Conservation (phyloP, 768 basidiomycete species). For the Leccinum barrowsii region DNA sequence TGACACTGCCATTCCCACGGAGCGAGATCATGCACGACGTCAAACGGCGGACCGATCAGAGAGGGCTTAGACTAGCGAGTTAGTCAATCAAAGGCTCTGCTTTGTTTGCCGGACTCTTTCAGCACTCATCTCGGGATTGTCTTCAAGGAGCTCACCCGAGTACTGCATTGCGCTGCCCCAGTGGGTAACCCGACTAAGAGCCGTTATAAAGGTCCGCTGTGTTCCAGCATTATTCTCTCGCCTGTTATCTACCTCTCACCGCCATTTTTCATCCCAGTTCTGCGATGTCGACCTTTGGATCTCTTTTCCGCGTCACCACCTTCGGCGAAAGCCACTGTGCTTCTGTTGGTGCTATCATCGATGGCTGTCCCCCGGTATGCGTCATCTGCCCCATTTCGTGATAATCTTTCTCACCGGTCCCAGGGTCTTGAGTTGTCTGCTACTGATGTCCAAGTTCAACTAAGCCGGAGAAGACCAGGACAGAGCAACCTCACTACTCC, state of each 20-base stretch:
- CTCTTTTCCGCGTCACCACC: constrained; percentile 89
- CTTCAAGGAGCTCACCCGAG: constrained; percentile 16
- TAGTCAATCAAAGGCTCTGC: background rate
- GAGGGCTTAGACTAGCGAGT: background rate
- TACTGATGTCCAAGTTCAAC: constrained; percentile 85
- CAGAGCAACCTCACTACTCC: constrained; percentile 97
- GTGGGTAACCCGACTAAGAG: background rate
- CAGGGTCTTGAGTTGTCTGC: constrained; percentile 82
- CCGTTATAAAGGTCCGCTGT: constrained; percentile 21
- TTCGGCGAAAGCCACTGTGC: constrained; percentile 98
- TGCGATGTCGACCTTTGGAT: constrained; percentile 92
- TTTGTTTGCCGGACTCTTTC: background rate
- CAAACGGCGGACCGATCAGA: background rate
- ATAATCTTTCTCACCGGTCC: constrained; percentile 12
- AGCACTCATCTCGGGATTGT: constrained; percentile 4
- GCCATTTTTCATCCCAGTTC: constrained; percentile 3
- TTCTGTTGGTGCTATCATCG: constrained; percentile 95
- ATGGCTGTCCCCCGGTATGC: constrained; percentile 92
- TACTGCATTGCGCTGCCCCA: constrained; percentile 21
- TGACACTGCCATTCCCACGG: constrained; percentile 21
- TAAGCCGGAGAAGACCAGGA: constrained; percentile 88
- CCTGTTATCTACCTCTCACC: constrained; percentile 12
- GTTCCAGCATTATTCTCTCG: constrained; percentile 1
- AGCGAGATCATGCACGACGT: constrained; percentile 2
- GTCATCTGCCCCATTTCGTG: background rate